A percentile compares a stretch with the other conserved stretches of the same genome.
Evolutionary conservation across 345 rosid species (phyloP).

Genomic region (Carallia pectinifolia): DNA sequence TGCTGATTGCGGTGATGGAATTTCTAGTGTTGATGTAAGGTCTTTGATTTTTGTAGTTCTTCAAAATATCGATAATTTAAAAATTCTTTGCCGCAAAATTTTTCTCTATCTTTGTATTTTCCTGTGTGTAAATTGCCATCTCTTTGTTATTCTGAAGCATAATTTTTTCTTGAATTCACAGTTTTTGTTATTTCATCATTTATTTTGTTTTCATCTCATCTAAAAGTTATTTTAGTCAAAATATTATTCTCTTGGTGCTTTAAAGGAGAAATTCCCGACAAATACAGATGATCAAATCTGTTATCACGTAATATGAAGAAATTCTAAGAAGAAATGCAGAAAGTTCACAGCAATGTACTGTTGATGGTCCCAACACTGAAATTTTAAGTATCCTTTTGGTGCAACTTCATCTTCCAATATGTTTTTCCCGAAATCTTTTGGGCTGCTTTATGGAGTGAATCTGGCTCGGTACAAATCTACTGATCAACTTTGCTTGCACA

Average conservation of each 20-base stretch:
- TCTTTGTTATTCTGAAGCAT: background rate
- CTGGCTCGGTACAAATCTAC: background rate
- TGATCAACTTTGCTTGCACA: background rate
- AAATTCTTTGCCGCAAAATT: background rate
- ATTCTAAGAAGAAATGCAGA: background rate
- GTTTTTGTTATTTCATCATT: background rate
- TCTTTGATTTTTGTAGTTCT: conserved; percentile 8
- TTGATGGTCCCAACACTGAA: background rate
- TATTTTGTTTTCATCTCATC: background rate
- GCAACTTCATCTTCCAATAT: too few species aligned
- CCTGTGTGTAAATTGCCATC: background rate
- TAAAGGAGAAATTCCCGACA: background rate
- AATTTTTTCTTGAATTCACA: background rate
- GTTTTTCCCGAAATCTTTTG: background rate
- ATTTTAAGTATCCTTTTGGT: too few species aligned
- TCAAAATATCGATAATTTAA: background rate
- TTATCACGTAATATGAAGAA: background rate
- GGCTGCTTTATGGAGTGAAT: background rate
- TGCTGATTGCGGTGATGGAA: conserved; percentile 17
- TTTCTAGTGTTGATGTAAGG: conserved; percentile 37
- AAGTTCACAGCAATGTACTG: background rate
- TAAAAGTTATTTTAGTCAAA: too few species aligned
- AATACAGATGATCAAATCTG: background rate
- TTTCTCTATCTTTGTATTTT: too few species aligned
- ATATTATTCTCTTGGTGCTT: background rate